Evolutionary conservation across 805 yeast genomes (phyloP), one percentile per base, ranked within the genome.

Genomic region (Starmerella bacillaris): DNA sequence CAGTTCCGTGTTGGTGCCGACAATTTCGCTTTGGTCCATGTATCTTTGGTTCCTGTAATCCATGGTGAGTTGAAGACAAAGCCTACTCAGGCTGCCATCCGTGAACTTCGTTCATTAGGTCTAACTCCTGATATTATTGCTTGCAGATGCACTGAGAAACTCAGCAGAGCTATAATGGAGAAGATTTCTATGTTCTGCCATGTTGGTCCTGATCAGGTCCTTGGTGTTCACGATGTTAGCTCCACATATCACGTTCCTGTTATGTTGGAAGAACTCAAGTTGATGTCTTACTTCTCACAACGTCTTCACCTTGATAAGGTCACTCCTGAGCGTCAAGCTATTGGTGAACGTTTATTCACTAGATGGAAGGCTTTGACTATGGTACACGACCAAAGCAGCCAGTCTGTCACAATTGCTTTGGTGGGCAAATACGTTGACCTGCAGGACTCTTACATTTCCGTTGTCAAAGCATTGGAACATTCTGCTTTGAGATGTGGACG

Each of bases 141-240:
- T 38, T 86, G 96, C 65, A 74, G 99, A 64, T 89, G 99, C 65
- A 67, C 80, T 35, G 78, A 78, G 47, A 68, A 69, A 52, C 68
- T 89, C 48, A 92, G 78, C 51, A 60, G 61, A 39, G 72, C 83
- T 45, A 83, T 94, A n/a, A 79, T 77, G 53, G 86, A 78, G 45
- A 89, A 89, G 62, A 86, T 89, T 53, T 89, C 95, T 40, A 89
- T 89, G 96, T 89, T 89, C 63, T 86, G 96, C 59, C 96, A 89
- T 54, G 98, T 89, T 48, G 95, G 94, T 21, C 79, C 92, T n/a
- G 83, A 86, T 38, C 96, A 92, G 64, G 96, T 89, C 32, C 68
- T 89, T 47, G 94, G 92, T 33, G 94, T 89, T 37, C 93, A 84
- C 54, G 98, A 89, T 59, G 92, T 89, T 49, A 79, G 78, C 63